A percentile compares a stretch with the other conserved stretches of the same genome.
phyloP scores from a whole-genome alignment of 176 grass and related monocot genomes.

The Cenchrus fungigraminus region DNA sequence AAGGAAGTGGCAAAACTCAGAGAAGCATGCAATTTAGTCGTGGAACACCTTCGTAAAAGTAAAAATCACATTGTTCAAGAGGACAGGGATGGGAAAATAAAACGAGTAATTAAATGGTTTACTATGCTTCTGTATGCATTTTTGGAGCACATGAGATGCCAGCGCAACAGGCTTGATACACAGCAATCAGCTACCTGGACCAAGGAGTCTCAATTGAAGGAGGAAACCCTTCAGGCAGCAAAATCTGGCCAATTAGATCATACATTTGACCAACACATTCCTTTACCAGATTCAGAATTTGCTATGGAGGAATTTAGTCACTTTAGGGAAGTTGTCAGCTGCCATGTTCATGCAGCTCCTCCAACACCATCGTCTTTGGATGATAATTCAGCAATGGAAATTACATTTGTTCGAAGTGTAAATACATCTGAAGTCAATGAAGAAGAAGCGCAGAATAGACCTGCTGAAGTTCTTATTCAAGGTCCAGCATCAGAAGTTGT shows the following conservation, averaged over 20 bases:
- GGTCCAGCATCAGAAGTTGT: conserved; percentile 16
- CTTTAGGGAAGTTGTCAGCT: conserved; percentile 34
- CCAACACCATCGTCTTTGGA: conserved; percentile 26
- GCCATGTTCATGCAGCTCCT: conserved; percentile 37
- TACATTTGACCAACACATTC: conserved; percentile 69
- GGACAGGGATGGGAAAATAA: conserved; percentile 46
- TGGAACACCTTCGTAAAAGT: conserved; percentile 50
- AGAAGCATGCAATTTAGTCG: conserved; percentile 47
- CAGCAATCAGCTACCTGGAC: conserved; percentile 55
- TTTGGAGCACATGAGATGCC: conserved; percentile 59
- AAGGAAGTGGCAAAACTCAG: conserved; percentile 49
- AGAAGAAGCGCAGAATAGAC: conserved; percentile 32
- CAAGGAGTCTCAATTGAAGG: conserved; percentile 70
- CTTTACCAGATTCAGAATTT: conserved; percentile 69
- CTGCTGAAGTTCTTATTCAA: conserved; percentile 42
- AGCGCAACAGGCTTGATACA: conserved; percentile 59
- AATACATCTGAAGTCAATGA: conserved; percentile 43
- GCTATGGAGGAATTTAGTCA: conserved; percentile 65
- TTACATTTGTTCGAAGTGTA: conserved; percentile 36
- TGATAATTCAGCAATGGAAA: conserved; percentile 39
- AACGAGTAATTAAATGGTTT: conserved; percentile 60
- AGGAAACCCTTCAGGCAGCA: conserved; percentile 54
- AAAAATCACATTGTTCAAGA: conserved; percentile 31
- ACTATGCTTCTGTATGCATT: conserved; percentile 56
- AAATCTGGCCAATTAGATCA: conserved; percentile 66